Percentiles rank a stretch among this genome's conserved stretches.
phyloP scores from a whole-genome alignment of 1,139 yeast genomes.

The Kodamaea suecica region DNA sequence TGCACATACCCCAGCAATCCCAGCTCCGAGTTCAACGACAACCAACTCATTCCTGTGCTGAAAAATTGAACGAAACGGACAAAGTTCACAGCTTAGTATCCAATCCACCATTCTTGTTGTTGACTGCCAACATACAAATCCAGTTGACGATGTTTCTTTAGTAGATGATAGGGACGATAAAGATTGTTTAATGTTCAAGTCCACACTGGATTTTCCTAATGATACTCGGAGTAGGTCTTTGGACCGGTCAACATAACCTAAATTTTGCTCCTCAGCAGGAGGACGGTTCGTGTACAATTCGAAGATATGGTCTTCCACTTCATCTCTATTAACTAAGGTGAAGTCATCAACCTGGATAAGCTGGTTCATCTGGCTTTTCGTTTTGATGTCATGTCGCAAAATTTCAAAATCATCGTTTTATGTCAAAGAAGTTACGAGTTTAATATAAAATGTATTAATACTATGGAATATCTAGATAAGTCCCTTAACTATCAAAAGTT shows the following conservation, averaged over 20 bases:
- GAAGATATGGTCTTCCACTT: slow-evolving; percentile 46
- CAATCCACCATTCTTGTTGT: slow-evolving; percentile 54
- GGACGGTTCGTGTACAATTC: slow-evolving; percentile 42
- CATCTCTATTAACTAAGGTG: slow-evolving; percentile 22
- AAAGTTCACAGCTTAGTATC: slow-evolving; percentile 29
- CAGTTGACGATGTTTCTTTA: slow-evolving; percentile 52
- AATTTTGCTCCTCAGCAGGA: slow-evolving; percentile 31
- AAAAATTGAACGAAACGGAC: slow-evolving; percentile 23
- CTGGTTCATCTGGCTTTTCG: no score
- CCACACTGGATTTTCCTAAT: slow-evolving; percentile 30
- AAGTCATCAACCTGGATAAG: slow-evolving; percentile 12
- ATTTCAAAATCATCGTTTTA: no score
- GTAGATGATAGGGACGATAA: slow-evolving; percentile 40
- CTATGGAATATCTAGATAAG: slow-evolving; percentile 65
- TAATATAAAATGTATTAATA: no score
- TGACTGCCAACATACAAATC: slow-evolving; percentile 64
- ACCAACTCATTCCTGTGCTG: slow-evolving; percentile 14
- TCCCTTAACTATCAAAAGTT: slow-evolving; percentile 73
- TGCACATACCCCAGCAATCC: slow-evolving; percentile 58
- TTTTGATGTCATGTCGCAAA: no score
- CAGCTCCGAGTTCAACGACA: slow-evolving; percentile 66
- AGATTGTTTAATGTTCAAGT: slow-evolving; percentile 40
- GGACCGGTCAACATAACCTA: slow-evolving; percentile 49
- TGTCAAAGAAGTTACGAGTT: no score
- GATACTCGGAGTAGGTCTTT: slow-evolving; percentile 27